Conservation (phyloP, 805 yeast genomes). For the Yarrowia bubula region DNA sequence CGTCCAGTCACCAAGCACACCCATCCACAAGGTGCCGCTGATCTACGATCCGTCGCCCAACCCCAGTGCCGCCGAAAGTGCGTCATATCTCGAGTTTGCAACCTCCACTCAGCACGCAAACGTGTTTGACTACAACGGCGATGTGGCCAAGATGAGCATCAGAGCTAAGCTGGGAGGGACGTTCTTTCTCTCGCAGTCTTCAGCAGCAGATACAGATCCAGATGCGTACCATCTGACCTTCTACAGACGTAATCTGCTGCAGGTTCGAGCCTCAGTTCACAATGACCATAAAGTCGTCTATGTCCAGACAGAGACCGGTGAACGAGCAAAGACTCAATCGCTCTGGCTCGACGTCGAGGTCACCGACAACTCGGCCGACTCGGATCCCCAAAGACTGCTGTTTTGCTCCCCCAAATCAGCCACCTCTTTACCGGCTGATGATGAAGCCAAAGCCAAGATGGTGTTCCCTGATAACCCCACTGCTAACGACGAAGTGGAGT, state of each 20-base stretch:
- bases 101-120: conserved; percentile 4
- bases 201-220: conserved; percentile 13
- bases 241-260: conserved; percentile 36
- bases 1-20: not conserved
- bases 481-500: conserved; percentile 36
- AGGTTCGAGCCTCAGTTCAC: conserved; percentile 33
- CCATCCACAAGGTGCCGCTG: conserved; percentile 16
- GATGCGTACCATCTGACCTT: conserved; percentile 34
- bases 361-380: conserved; percentile 30
- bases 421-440: conserved; percentile 25
- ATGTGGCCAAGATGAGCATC: conserved; percentile 9
- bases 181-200: conserved; percentile 4
- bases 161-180: conserved; percentile 17
- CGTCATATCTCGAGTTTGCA: conserved; percentile 9
- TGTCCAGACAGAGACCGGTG: conserved; percentile 29
- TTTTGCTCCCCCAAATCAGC: conserved; percentile 33
- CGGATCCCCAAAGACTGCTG: conserved; percentile 30
- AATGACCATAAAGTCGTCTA: conserved; percentile 35
- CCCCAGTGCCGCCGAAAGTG: not conserved
- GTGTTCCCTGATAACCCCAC: conserved; percentile 33
- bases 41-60: conserved; percentile 22
- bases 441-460: conserved; percentile 31
- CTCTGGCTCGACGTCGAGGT: conserved; percentile 34
- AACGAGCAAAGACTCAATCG: conserved; percentile 32
- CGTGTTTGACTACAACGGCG: conserved; percentile 22